Evolutionary conservation across 2,329 filamentous ascomycete species (phyloP).

Genomic region (Curvularia sp.): DNA sequence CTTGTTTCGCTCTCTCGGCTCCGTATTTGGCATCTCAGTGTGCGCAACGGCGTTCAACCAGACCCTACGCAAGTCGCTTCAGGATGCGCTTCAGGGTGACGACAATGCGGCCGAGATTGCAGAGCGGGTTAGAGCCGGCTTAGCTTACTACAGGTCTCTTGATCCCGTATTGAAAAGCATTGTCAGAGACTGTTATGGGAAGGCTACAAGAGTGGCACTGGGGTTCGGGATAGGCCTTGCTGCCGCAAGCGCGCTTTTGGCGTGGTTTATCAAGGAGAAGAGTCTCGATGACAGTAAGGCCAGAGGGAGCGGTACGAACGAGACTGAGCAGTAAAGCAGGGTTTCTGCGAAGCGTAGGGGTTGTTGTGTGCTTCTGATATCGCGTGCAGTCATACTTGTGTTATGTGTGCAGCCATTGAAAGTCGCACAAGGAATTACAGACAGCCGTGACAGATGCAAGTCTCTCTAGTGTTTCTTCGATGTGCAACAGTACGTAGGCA

Average conservation of each 20-base stretch:
- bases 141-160: slow-evolving; percentile 72
- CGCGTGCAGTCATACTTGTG: background rate
- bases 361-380: background rate
- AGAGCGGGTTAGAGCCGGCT: slow-evolving; percentile 70
- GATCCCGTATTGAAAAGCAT: slow-evolving; percentile 65
- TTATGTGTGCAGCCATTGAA: background rate
- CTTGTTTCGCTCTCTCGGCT: slow-evolving; percentile 77
- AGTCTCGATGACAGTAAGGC: slow-evolving; percentile 28
- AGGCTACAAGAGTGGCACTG: slow-evolving; percentile 61
- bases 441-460: background rate
- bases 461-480: background rate
- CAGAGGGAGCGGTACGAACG: slow-evolving; percentile 1
- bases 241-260: slow-evolving; percentile 56
- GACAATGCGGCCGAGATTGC: slow-evolving; percentile 71
- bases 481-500: background rate
- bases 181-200: slow-evolving; percentile 72
- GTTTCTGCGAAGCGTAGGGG: background rate
- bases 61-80: slow-evolving; percentile 65
- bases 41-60: slow-evolving; percentile 76
- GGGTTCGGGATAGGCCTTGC: slow-evolving; percentile 60
- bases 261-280: slow-evolving; percentile 58
- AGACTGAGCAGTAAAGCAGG: background rate
- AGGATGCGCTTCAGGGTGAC: slow-evolving; percentile 61
- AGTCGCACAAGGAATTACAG: background rate
- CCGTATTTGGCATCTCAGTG: slow-evolving; percentile 71